These are phyloP conservation scores for Ophiocordyceps camponoti-saundersi DNA, from an alignment of 2,329 filamentous ascomycete genomes.

Conservation along the genomic window DNA sequence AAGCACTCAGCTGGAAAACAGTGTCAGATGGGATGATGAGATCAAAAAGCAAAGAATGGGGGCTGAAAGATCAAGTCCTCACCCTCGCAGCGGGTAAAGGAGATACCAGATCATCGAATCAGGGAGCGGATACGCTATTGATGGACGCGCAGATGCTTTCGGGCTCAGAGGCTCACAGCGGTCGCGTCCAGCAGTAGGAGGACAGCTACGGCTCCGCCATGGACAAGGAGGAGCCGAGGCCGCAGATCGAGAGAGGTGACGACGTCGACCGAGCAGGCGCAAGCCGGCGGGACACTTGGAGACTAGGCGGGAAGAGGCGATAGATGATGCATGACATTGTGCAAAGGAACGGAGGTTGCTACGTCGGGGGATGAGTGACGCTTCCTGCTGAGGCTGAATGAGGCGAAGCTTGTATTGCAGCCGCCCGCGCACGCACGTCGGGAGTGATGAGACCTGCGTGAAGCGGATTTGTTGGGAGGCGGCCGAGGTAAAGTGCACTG, in stretches of 20 bases:
- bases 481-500: no score
- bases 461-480: background rate
- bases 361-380: background rate
- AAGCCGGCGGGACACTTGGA: background rate
- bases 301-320: background rate
- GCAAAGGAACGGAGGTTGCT: background rate
- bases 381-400: background rate
- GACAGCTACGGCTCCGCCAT: background rate
- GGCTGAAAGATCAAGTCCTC: slow-evolving; percentile 13
- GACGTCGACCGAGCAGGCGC: background rate
- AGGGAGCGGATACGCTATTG: background rate
- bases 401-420: background rate
- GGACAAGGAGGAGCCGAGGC: background rate
- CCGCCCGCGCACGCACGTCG: background rate
- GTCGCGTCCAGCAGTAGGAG: background rate
- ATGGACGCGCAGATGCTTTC: background rate
- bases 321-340: background rate
- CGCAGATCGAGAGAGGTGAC: background rate
- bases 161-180: background rate
- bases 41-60: background rate
- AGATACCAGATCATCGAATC: slow-evolving; percentile 56
- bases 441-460: background rate
- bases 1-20: background rate
- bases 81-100: slow-evolving; percentile 63
- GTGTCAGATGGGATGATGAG: background rate